These are phyloP conservation scores for Myxozyma vanderwaltii DNA, from an alignment of 805 yeast genomes.

Conservation along the genomic window DNA sequence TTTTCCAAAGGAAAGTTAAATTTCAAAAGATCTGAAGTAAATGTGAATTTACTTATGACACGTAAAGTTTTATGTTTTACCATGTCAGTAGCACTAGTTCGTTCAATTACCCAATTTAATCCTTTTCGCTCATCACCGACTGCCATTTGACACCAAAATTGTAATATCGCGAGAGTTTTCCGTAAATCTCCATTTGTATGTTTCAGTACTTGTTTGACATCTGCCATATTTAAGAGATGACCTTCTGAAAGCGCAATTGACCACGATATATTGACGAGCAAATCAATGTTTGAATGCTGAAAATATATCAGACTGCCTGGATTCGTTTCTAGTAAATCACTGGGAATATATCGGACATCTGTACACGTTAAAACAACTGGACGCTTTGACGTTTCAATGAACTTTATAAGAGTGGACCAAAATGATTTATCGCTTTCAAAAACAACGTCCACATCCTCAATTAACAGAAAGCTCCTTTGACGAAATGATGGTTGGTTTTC, in stretches of 20 bases:
- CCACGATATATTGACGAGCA: constrained; percentile 39
- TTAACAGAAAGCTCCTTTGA: constrained; percentile 66
- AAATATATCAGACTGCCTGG: constrained; percentile 48
- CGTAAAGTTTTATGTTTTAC: constrained; percentile 1
- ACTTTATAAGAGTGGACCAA: constrained; percentile 70
- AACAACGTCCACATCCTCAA: constrained; percentile 84
- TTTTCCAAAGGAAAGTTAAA: constrained; percentile 1
- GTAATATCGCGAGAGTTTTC: constrained; percentile 29
- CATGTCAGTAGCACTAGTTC: background rate
- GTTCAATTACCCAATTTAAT: constrained; percentile 25
- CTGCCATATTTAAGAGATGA: constrained; percentile 35
- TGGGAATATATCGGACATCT: constrained; percentile 53
- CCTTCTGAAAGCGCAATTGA: constrained; percentile 45
- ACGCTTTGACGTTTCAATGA: constrained; percentile 61
- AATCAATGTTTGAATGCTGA: constrained; percentile 24
- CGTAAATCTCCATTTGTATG: constrained; percentile 36
- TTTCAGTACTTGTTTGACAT: constrained; percentile 25
- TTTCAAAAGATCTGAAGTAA: constrained; percentile 1
- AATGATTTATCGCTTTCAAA: constrained; percentile 77
- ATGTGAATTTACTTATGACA: constrained; percentile 27
- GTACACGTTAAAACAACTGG: constrained; percentile 72
- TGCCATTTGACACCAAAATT: constrained; percentile 38
- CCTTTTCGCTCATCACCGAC: constrained; percentile 32
- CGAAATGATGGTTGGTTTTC: background rate
- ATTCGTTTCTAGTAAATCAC: constrained; percentile 47